phyloP scores from a whole-genome alignment of 83 land plant genomes.

The Picea engelmannii region DNA sequence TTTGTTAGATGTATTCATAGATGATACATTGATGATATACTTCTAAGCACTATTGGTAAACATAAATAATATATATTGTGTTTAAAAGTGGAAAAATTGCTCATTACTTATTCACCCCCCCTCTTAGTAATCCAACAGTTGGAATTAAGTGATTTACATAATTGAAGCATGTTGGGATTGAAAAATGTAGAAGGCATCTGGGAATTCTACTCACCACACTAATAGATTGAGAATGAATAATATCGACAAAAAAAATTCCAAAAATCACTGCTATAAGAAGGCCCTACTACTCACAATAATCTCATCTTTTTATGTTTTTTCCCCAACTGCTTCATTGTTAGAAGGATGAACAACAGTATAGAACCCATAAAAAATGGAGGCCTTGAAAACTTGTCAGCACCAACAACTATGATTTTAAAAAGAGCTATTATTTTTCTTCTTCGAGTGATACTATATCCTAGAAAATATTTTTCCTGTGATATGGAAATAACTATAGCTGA shows the following conservation, averaged over 20 bases:
- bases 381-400: constrained; percentile 30
- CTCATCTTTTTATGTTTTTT: constrained; percentile 63
- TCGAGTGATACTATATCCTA: constrained; percentile 73
- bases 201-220: constrained; percentile 93
- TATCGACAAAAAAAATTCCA: constrained; percentile 68
- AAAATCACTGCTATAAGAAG: constrained; percentile 79
- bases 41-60: too few species aligned
- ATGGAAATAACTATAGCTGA: constrained; percentile 58
- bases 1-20: too few species aligned
- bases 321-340: constrained; percentile 45
- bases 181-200: constrained; percentile 86
- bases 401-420: constrained; percentile 73
- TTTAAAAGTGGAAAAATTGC: too few species aligned
- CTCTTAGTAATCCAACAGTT: constrained; percentile 19
- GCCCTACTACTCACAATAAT: constrained; percentile 87
- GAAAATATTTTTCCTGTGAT: constrained; percentile 89
- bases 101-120: too few species aligned
- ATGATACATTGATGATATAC: too few species aligned
- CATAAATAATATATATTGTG: too few species aligned
- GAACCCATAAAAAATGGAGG: too few species aligned
- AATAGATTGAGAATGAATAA: constrained; percentile 76
- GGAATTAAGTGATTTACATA: constrained; percentile 59
- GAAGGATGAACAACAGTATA: too few species aligned
- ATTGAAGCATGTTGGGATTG: constrained; percentile 63
- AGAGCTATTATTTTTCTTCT: constrained; percentile 85